A percentile compares a stretch with the other conserved stretches of the same genome.
phyloP scores from a whole-genome alignment of 805 yeast species.

The Candida palmyrensis region DNA sequence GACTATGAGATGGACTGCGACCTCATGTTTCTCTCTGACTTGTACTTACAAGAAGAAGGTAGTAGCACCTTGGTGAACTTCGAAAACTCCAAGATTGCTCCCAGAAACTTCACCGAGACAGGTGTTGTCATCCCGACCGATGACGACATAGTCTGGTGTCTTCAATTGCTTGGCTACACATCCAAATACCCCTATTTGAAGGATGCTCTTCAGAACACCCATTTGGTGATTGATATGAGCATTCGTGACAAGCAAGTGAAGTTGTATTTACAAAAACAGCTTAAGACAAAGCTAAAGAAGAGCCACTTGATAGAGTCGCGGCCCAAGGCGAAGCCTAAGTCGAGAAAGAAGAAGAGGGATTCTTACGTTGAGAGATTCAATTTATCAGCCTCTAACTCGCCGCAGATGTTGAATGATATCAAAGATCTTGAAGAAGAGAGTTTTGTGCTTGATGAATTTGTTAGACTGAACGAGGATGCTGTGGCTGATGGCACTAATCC shows the following conservation, averaged over 20 bases:
- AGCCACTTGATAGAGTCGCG: slow-evolving; percentile 23
- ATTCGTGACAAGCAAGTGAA: slow-evolving; percentile 37
- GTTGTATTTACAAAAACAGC: slow-evolving; percentile 29
- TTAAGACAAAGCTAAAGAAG: slow-evolving; percentile 27
- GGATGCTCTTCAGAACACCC: slow-evolving; percentile 67
- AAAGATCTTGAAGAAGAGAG: slow-evolving; percentile 25
- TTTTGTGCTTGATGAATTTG: slow-evolving; percentile 21
- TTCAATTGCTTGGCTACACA: slow-evolving; percentile 86
- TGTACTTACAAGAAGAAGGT: slow-evolving; percentile 32
- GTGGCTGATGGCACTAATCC: neutral
- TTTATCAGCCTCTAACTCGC: slow-evolving; percentile 34
- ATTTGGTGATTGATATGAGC: slow-evolving; percentile 63
- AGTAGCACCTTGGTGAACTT: slow-evolving; percentile 17
- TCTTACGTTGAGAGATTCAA: slow-evolving; percentile 18
- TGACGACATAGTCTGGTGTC: slow-evolving; percentile 91
- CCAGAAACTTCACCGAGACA: slow-evolving; percentile 39
- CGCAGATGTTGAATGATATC: slow-evolving; percentile 32
- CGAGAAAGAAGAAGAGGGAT: slow-evolving; percentile 19
- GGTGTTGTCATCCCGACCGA: slow-evolving; percentile 86
- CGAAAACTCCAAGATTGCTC: slow-evolving; percentile 27
- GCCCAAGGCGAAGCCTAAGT: slow-evolving; percentile 30
- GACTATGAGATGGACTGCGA: slow-evolving; percentile 40
- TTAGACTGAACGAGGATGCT: neutral
- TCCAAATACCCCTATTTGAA: slow-evolving; percentile 85
- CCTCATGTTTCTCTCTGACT: slow-evolving; percentile 35